phyloP scores from a whole-genome alignment of 2,329 filamentous ascomycete species.

The Helotiales sp. region DNA sequence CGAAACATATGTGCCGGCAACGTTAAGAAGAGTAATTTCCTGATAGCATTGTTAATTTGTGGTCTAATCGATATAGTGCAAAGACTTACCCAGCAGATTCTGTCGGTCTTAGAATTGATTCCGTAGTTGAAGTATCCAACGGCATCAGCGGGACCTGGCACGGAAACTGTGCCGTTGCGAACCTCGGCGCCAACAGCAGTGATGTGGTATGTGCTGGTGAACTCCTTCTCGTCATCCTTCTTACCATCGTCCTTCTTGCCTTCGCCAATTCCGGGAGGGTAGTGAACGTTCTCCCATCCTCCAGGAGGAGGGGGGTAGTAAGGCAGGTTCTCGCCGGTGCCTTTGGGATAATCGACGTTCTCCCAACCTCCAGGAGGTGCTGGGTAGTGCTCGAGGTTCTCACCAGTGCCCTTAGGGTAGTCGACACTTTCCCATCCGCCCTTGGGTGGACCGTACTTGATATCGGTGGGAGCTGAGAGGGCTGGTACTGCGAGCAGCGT shows the following conservation, averaged over 20 bases:
- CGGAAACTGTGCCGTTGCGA: slow-evolving; percentile 46
- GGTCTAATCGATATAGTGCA: background rate
- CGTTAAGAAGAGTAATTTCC: slow-evolving; percentile 54
- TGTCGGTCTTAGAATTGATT: slow-evolving; percentile 49
- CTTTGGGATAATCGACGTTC: slow-evolving; percentile 27
- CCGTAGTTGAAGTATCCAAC: slow-evolving; percentile 54
- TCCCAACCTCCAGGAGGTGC: slow-evolving; percentile 30
- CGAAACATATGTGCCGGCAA: slow-evolving; percentile 52
- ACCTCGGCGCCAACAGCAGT: slow-evolving; percentile 54
- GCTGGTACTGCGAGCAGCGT: slow-evolving; percentile 17
- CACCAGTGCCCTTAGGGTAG: slow-evolving; percentile 26
- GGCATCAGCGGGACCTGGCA: slow-evolving; percentile 47
- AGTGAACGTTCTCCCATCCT: slow-evolving; percentile 29
- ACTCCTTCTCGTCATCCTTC: slow-evolving; percentile 34
- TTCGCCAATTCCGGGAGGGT: slow-evolving; percentile 25
- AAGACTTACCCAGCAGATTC: slow-evolving; percentile 40
- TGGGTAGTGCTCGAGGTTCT: slow-evolving; percentile 25
- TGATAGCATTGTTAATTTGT: slow-evolving; percentile 19
- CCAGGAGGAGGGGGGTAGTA: slow-evolving; percentile 29
- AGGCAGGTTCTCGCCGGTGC: slow-evolving; percentile 15
- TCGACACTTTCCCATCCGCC: slow-evolving; percentile 26
- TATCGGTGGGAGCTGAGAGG: slow-evolving; percentile 21
- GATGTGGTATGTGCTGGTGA: slow-evolving; percentile 53
- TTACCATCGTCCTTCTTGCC: background rate
- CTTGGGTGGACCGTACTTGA: slow-evolving; percentile 20